Percentiles rank a stretch among this genome's conserved stretches.
phyloP scores from a whole-genome alignment of 2,329 filamentous ascomycete genomes.

The Aspergillus hiratsukae region DNA sequence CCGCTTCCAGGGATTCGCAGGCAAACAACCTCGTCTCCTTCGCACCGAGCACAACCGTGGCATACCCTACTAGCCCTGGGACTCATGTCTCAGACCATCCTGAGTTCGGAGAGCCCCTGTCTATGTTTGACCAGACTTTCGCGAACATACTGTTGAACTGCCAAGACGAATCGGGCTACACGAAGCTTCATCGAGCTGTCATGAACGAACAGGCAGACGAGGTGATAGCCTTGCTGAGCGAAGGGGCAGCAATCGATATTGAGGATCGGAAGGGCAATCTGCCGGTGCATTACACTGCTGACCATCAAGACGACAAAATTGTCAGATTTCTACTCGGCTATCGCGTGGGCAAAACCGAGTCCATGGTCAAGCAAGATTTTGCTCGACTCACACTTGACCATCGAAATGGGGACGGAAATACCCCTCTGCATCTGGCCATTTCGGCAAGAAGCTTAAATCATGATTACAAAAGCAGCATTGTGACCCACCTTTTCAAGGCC shows the following conservation, averaged over 20 bases:
- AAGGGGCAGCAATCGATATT: not conserved
- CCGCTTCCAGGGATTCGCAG: not conserved
- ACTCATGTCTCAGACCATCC: not conserved
- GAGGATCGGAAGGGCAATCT: not conserved
- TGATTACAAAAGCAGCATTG: not conserved
- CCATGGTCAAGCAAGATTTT: not conserved
- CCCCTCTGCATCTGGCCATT: not conserved
- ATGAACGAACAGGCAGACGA: not conserved
- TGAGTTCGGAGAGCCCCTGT: not conserved
- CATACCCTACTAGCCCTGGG: not conserved
- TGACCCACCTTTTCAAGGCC: not conserved
- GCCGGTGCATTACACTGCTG: not conserved
- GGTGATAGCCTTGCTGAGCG: not conserved
- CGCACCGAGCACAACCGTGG: not conserved
- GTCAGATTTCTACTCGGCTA: not conserved
- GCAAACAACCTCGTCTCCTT: not conserved
- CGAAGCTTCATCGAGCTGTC: not conserved
- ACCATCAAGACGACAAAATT: not conserved
- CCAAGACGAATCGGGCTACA: not conserved
- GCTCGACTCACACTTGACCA: not conserved
- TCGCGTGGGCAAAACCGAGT: not conserved
- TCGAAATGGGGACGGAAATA: not conserved
- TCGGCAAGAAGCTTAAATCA: not conserved
- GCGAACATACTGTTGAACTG: not conserved
- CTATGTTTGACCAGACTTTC: not conserved